Conservation (phyloP, 169 alveolate species). For the Plasmodium gallinaceum region DNA sequence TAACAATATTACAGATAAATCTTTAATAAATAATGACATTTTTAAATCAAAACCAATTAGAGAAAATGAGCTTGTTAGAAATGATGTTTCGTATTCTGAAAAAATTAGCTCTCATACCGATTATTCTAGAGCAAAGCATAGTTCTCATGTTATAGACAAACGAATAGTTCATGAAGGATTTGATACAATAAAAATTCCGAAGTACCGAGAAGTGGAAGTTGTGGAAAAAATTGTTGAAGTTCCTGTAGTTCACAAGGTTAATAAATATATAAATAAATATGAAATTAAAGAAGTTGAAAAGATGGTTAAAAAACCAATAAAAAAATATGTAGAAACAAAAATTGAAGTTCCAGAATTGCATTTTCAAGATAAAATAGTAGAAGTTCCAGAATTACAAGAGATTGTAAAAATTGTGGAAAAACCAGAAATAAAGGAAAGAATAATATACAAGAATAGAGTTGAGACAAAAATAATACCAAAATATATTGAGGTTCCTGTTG, state of each 20-base stretch:
- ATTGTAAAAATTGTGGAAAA: slow-evolving; percentile 81
- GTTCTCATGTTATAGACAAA: slow-evolving; percentile 78
- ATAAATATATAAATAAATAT: slow-evolving; percentile 82
- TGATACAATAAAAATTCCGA: slow-evolving; percentile 84
- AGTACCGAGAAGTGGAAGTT: slow-evolving; percentile 84
- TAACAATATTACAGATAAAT: not conserved
- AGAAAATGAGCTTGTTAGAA: slow-evolving; percentile 17
- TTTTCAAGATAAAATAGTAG: slow-evolving; percentile 82
- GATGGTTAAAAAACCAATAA: slow-evolving; percentile 83
- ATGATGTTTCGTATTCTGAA: slow-evolving; percentile 31
- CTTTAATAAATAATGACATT: not conserved
- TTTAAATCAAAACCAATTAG: slow-evolving; percentile 5
- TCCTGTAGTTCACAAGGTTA: slow-evolving; percentile 86
- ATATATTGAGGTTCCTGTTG: slow-evolving; percentile 86
- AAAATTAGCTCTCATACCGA: slow-evolving; percentile 72
- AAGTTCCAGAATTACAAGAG: slow-evolving; percentile 87
- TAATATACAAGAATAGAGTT: slow-evolving; percentile 83
- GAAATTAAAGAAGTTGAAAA: slow-evolving; percentile 86
- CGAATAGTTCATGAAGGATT: slow-evolving; percentile 86
- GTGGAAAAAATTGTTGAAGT: slow-evolving; percentile 86
- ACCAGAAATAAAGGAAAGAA: slow-evolving; percentile 83
- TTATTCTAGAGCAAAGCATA: slow-evolving; percentile 83
- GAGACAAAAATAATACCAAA: slow-evolving; percentile 85
- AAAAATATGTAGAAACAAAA: slow-evolving; percentile 83
- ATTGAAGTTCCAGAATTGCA: slow-evolving; percentile 86